Percentiles rank a stretch among this genome's conserved stretches.
Conservation (phyloP, 106 monocot species). For the Chionographis japonica region DNA sequence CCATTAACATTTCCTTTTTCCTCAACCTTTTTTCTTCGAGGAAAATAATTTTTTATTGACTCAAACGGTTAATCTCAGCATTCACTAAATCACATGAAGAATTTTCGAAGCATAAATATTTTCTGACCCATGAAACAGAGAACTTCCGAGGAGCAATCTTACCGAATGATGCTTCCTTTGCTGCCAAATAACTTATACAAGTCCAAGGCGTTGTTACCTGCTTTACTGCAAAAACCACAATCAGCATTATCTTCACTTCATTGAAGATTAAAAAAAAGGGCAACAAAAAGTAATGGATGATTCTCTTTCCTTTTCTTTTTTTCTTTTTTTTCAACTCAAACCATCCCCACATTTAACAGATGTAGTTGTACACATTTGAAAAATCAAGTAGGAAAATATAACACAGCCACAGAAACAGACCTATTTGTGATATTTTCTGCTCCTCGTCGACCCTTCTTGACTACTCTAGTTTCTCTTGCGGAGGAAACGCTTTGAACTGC, state of each 20-base stretch:
- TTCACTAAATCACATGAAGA: background rate
- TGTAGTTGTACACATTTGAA: background rate
- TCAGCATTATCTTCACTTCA: background rate
- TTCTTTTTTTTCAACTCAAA: background rate
- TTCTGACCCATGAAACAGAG: background rate
- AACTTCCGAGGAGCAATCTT: conserved; percentile 10
- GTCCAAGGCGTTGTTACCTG: conserved; percentile 53
- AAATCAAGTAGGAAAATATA: background rate
- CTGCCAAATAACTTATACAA: conserved; percentile 68
- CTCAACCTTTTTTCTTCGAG: too few species aligned
- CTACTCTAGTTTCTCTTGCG: conserved; percentile 60
- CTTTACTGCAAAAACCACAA: conserved; percentile 46
- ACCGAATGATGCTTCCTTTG: conserved; percentile 80
- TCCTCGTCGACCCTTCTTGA: conserved; percentile 64
- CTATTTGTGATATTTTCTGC: conserved; percentile 52
- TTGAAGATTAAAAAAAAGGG: conserved; percentile 6
- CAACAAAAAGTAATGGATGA: background rate
- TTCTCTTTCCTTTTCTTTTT: too few species aligned
- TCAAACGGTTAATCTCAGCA: too few species aligned
- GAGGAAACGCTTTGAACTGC: conserved; percentile 72
- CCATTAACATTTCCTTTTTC: too few species aligned
- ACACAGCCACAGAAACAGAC: conserved; percentile 10
- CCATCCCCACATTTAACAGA: background rate
- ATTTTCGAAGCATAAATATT: background rate
- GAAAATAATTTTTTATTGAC: too few species aligned